These are phyloP conservation scores for Amoebophrya sp. DNA, from an alignment of 169 alveolate genomes.

Conservation along the genomic window DNA sequence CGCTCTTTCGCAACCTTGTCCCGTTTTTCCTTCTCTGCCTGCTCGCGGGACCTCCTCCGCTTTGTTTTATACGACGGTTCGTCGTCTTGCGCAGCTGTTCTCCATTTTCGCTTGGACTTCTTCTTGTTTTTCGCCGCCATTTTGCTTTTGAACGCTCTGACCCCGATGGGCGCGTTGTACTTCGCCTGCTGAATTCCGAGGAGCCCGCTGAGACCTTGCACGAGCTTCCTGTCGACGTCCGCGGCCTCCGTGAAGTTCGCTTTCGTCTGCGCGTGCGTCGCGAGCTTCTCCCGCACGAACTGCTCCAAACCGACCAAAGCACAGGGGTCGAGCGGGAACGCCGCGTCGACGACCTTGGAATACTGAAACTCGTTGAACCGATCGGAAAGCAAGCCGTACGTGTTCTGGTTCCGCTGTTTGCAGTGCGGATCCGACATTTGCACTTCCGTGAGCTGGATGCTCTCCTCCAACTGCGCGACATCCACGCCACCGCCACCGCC, in stretches of 20 bases:
- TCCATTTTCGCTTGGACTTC: too few species aligned
- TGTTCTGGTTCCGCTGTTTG: background rate
- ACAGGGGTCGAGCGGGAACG: conserved; percentile 3
- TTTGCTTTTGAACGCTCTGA: background rate
- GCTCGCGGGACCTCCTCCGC: background rate
- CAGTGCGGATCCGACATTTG: background rate
- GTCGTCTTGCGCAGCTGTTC: background rate
- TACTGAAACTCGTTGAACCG: background rate
- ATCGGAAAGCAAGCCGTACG: background rate
- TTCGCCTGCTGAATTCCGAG: background rate
- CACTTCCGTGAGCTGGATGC: background rate
- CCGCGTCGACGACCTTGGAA: background rate
- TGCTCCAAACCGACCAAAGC: background rate
- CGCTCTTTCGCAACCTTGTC: background rate
- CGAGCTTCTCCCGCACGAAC: background rate
- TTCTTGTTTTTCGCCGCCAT: background rate
- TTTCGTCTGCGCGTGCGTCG: background rate
- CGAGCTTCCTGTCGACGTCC: background rate
- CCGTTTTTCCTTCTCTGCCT: background rate
- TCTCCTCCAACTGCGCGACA: too few species aligned
- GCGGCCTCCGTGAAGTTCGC: conserved; percentile 1
- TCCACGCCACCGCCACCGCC: too few species aligned
- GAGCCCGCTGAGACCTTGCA: background rate
- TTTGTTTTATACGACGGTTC: background rate
- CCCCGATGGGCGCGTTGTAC: background rate